These are phyloP conservation scores for Brassica juncea DNA, from an alignment of 345 rosid species.

Conservation along the genomic window DNA sequence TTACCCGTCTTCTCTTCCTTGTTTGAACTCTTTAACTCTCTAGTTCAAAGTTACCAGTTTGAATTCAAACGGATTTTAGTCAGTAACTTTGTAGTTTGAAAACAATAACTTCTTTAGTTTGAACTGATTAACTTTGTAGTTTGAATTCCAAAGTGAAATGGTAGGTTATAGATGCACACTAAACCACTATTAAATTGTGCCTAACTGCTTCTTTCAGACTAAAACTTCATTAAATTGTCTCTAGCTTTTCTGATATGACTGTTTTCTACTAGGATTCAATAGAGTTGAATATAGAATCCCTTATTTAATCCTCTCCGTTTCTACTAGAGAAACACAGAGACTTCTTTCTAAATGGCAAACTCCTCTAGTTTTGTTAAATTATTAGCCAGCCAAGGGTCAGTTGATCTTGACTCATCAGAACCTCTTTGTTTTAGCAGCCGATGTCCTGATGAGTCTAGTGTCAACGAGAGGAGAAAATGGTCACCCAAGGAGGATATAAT, in stretches of 20 bases:
- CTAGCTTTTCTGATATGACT: neutral
- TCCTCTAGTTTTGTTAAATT: neutral
- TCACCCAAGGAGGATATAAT: neutral
- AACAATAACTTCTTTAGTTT: no score
- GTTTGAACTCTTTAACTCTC: neutral
- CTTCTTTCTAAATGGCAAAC: neutral
- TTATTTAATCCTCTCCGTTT: neutral
- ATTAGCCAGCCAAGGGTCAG: neutral
- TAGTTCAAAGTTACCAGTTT: neutral
- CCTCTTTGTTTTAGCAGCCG: neutral
- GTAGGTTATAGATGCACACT: neutral
- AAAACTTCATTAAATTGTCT: neutral
- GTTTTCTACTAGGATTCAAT: neutral
- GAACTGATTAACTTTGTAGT: no score
- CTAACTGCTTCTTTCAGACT: neutral
- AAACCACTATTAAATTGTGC: neutral
- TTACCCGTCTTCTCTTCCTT: neutral
- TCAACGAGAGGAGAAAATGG: neutral
- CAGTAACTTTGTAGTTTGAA: neutral
- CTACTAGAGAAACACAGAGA: neutral
- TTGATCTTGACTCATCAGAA: neutral
- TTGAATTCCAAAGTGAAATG: no score
- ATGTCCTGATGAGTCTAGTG: neutral
- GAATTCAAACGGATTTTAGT: no score
- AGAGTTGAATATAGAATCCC: neutral